phyloP scores from a whole-genome alignment of 352 stramenopile genomes.

The Saprolegnia diclina region DNA sequence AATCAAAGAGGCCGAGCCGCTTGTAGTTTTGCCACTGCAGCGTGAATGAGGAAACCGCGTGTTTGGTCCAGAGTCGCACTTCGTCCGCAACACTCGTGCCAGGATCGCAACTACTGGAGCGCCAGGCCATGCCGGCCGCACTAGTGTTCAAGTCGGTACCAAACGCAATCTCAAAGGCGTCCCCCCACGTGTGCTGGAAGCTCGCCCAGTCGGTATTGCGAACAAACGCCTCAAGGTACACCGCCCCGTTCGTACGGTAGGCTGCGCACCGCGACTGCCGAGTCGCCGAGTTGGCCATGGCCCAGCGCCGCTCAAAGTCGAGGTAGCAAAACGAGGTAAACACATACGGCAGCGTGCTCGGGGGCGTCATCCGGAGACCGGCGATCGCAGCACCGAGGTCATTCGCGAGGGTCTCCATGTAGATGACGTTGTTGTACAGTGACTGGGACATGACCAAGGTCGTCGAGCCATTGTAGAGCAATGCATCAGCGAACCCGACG shows the following conservation, averaged over 20 bases:
- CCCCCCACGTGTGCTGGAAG: background rate
- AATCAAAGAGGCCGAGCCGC: background rate
- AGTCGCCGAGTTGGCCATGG: background rate
- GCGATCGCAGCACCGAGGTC: background rate
- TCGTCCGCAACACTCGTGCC: background rate
- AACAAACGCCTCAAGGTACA: background rate
- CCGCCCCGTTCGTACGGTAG: background rate
- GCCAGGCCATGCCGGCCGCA: background rate
- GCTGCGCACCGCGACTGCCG: background rate
- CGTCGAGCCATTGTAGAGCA: background rate
- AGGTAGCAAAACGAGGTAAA: conserved; percentile 18
- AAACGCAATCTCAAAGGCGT: background rate
- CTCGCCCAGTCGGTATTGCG: background rate
- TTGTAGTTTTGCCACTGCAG: conserved; percentile 25
- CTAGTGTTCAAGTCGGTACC: background rate
- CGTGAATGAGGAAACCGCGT: background rate
- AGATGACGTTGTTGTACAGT: background rate
- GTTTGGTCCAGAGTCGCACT: background rate
- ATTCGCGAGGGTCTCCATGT: background rate
- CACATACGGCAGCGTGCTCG: conserved; percentile 5
- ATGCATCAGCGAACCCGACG: background rate
- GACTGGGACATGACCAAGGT: background rate
- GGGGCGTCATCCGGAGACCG: background rate
- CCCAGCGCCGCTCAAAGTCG: conserved; percentile 16
- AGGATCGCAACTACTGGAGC: background rate